Base-by-base conservation (phyloP, 352 stramenopile genomes). In the Phytophthora megakarya region DNA sequence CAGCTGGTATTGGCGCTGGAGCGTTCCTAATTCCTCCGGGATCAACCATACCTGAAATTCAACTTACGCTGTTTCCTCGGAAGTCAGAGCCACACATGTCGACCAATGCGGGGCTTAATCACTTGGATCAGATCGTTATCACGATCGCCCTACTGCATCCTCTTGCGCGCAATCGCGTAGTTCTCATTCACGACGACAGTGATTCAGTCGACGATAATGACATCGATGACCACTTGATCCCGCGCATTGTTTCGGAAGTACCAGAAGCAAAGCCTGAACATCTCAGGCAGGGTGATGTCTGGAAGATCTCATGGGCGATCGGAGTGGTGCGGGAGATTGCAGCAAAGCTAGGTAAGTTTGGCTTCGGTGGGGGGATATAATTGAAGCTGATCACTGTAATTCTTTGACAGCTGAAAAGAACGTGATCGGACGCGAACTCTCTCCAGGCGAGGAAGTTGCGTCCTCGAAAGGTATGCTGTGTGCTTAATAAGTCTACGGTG, bases 41-140 rank as follows among this genome's bases (percentile, higher is more conserved):
- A n/a, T 62, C 67, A 12, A 90, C 80, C 6, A 25, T 75, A 3
- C 86, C 89, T n/a, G 80, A 96, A 56, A 84, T 97, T 48, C 88
- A 97, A 66, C 68, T 97, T 19, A 97, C 91, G 8, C 75, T 97
- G 28, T 97, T 97, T 47, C 91, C 90, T 5, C 76, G 73, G 9
- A 84, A 92, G 32, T 89, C 74, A 0, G 89, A 97, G 71, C 89
- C 89, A 6, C 84, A 95, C 51, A 76, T 86, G 21, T 76, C 69
- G 4, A 88, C 81, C 19, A 88, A 56, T 22, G 67, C 64, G 12
- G 51, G 53, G 13, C 59, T 89, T 8, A 68, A 86, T 22, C 73
- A 87, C 49, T 69, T 60, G 11, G 58, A 58, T 1, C 70, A 89
- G 47, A 77, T 96, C 23, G 59, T 97, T 1, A 55, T 97, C 23